Percentiles rank a stretch among this genome's conserved stretches.
These are phyloP conservation scores for Cochlearia excelsa DNA, from an alignment of 345 rosid genomes.

Conservation along the genomic window DNA sequence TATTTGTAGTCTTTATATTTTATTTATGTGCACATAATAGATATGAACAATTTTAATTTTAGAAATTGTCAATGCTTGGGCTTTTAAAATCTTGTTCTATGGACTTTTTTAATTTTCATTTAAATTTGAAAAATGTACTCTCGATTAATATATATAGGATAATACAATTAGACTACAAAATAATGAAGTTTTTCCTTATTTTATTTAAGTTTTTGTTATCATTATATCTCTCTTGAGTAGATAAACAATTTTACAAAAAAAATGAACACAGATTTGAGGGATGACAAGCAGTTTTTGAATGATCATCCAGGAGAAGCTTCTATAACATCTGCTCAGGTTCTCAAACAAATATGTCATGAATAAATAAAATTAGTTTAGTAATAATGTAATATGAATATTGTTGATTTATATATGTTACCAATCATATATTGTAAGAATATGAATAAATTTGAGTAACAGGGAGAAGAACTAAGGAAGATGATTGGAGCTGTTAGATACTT, in stretches of 20 bases:
- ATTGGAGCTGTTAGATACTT: conserved; percentile 67
- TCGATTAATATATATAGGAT: no score
- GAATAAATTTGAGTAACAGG: conserved; percentile 39
- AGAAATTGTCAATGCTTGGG: no score
- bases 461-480: conserved; percentile 71
- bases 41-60: no score
- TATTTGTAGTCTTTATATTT: no score
- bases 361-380: no score
- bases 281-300: conserved; percentile 53
- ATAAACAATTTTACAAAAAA: not conserved
- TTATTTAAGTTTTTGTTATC: not conserved
- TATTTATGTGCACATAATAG: no score
- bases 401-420: not conserved
- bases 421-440: not conserved
- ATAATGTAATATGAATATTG: no score
- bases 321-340: conserved; percentile 61
- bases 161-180: no score
- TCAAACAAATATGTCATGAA: no score
- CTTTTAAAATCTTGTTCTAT: no score
- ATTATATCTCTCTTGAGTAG: not conserved
- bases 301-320: conserved; percentile 64
- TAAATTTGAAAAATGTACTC: no score
- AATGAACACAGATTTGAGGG: conserved; percentile 53
- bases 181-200: not conserved
- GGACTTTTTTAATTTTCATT: no score